Percentiles rank a stretch among this genome's conserved stretches.
phyloP scores from a whole-genome alignment of 306 rosid species.

The Leucaena leucocephala region DNA sequence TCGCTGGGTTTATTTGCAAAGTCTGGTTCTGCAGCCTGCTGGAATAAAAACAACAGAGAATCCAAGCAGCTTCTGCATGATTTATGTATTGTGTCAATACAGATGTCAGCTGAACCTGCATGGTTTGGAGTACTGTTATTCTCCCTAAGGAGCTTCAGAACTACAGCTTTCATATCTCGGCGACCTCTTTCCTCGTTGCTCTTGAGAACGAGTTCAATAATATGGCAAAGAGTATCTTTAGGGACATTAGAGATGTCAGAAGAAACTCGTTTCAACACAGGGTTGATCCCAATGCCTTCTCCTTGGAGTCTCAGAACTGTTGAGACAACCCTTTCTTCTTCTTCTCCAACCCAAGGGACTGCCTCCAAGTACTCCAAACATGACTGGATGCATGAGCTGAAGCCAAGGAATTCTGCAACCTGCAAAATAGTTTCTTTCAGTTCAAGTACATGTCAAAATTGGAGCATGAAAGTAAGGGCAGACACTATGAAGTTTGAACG shows the following conservation, averaged over 20 bases:
- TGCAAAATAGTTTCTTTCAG: constrained; percentile 44
- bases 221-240: constrained; percentile 72
- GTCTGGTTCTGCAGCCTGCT: constrained; percentile 65
- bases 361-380: constrained; percentile 95
- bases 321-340: constrained; percentile 87
- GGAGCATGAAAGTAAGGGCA: background rate
- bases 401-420: constrained; percentile 87
- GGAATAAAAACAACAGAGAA: constrained; percentile 64
- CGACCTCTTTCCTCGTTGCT: constrained; percentile 90
- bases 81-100: constrained; percentile 57
- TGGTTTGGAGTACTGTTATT: constrained; percentile 56
- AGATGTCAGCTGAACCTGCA: constrained; percentile 56
- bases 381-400: constrained; percentile 75
- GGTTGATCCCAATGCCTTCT: constrained; percentile 69
- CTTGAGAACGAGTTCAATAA: constrained; percentile 80
- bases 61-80: constrained; percentile 69
- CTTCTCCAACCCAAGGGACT: constrained; percentile 95
- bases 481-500: background rate
- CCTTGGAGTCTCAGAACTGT: constrained; percentile 74
- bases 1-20: constrained; percentile 45
- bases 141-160: constrained; percentile 85
- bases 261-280: constrained; percentile 87
- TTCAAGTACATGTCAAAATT: constrained; percentile 10
- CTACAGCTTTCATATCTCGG: constrained; percentile 86
- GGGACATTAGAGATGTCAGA: constrained; percentile 61